Percentiles rank a stretch among this genome's conserved stretches.
phyloP scores from a whole-genome alignment of 495 filamentous ascomycete genomes.

The Penicilliopsis zonata region DNA sequence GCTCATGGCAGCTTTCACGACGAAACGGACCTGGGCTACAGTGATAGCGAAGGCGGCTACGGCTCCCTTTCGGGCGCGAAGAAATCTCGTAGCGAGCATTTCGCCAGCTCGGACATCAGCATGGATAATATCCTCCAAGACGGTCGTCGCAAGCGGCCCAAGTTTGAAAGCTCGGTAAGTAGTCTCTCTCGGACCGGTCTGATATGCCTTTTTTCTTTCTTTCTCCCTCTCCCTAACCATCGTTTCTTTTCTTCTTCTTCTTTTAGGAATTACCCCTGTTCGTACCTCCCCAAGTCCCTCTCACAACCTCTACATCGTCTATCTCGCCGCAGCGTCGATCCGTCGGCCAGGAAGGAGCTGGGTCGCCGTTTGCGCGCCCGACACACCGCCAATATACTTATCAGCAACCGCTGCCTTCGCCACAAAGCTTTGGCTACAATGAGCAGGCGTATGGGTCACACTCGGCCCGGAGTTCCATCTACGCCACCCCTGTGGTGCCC shows the following conservation, averaged over 20 bases:
- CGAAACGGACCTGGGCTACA: conserved; percentile 59
- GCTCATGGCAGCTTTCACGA: conserved; percentile 51
- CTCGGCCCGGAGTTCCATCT: conserved; percentile 25
- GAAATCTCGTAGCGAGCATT: conserved; percentile 61
- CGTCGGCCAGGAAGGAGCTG: conserved; percentile 43
- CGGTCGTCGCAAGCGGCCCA: conserved; percentile 85
- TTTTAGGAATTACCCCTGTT: conserved; percentile 86
- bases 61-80: conserved; percentile 58
- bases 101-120: conserved; percentile 93
- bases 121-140: conserved; percentile 97
- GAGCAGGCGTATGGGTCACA: conserved; percentile 33
- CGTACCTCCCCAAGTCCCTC: conserved; percentile 83
- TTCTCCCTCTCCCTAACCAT: conserved; percentile 3
- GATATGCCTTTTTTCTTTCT: conserved; percentile 4
- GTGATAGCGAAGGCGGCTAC: conserved; percentile 67
- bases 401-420: conserved; percentile 61
- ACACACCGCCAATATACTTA: conserved; percentile 65
- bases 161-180: conserved; percentile 95
- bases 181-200: conserved; percentile 5
- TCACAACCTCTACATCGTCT: conserved; percentile 78
- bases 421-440: conserved; percentile 55
- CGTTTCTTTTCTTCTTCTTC: conserved; percentile 10
- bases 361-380: conserved; percentile 56
- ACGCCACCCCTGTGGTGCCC: conserved; percentile 42
- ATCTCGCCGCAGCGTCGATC: conserved; percentile 80